Evolutionary conservation across 2,329 filamentous ascomycete species (phyloP), one percentile per base, ranked within the genome.

Genomic region (Cercospora citrullina): DNA sequence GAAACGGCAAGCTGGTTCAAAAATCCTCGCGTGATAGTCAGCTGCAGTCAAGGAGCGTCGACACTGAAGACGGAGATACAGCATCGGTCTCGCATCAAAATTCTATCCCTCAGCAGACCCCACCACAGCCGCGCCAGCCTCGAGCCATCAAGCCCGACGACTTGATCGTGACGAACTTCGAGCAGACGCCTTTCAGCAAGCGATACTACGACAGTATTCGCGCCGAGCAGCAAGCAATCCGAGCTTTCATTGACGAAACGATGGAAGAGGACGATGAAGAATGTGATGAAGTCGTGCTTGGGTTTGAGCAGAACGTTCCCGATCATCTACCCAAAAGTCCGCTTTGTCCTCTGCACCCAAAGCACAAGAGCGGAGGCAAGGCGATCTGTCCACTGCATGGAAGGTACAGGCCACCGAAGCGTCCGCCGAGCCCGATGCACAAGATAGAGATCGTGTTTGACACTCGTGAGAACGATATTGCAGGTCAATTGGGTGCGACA

Each of bases 241-340:
- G 75, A 14, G 60, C 69, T 4, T 68, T 72, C 51, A 55, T 77
- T 18, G 72, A 74, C 9, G 71, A 75, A 28, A 71, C 70, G 9
- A 65, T 75, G 23, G 68, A 70, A 16, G 70, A 73, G 26, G 72
- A 73, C 26, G 72, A 72, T 12, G 69, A 71, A 21, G 67, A 61
- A 12, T 70, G 68, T 30, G 71, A 74, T 10, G 70, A 75, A 18
- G 68, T 71, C 2, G 60, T 70, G 8, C 65, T 74, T 42, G 72
- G 74, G 14, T 76, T 80, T 68, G 77, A 79, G 28, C 67, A 79
- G 8, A 76, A 80, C 58, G 73, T 81, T 9, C 81, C 81, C 2
- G 81, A 83, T 65, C 81, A 83, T 71, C 69, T 83, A 9, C 79
- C 79, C 14, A 79, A 66, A 57, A 82, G 80, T 62, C 81, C 80